Percentiles rank a stretch among this genome's conserved stretches.
These are phyloP conservation scores for Halteria grandinella DNA, from an alignment of 73 alveolate species.

Conservation along the genomic window DNA sequence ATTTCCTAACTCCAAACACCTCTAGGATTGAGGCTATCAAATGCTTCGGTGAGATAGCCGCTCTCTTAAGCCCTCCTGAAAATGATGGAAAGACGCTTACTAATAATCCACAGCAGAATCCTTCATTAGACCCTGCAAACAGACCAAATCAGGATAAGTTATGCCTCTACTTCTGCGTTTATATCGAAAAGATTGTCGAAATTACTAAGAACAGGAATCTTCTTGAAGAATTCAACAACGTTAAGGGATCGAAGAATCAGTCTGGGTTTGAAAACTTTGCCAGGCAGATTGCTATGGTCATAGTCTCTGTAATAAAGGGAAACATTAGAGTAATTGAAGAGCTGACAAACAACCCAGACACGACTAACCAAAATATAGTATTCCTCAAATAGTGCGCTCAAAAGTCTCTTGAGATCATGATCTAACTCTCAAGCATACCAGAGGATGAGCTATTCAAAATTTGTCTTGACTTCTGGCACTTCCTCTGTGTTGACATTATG, in stretches of 20 bases:
- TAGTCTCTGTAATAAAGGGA: conserved; percentile 17
- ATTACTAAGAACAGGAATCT: conserved; percentile 42
- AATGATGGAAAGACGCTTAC: conserved; percentile 54
- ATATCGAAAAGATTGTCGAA: conserved; percentile 50
- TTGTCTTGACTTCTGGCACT: conserved; percentile 87
- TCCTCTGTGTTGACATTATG: conserved; percentile 60
- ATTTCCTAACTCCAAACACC: conserved; percentile 57
- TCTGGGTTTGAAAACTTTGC: conserved; percentile 57
- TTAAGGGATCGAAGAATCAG: neutral
- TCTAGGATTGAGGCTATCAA: conserved; percentile 84
- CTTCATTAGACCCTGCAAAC: too few relatives aligned
- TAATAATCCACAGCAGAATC: too few relatives aligned
- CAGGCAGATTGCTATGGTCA: conserved; percentile 43
- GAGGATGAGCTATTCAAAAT: conserved; percentile 81
- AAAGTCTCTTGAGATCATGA: conserved; percentile 55
- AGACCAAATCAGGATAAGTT: conserved; percentile 54
- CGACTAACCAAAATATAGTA: conserved; percentile 6
- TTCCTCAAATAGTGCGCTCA: conserved; percentile 3
- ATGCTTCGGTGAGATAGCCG: conserved; percentile 81
- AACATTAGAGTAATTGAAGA: conserved; percentile 46
- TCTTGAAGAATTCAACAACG: conserved; percentile 33
- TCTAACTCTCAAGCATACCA: conserved; percentile 70
- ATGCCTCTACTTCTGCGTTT: conserved; percentile 42
- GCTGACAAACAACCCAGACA: conserved; percentile 25
- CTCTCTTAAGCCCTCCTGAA: conserved; percentile 58